These are phyloP conservation scores for Microcos paniculata DNA, from an alignment of 345 rosid species.

Conservation along the genomic window DNA sequence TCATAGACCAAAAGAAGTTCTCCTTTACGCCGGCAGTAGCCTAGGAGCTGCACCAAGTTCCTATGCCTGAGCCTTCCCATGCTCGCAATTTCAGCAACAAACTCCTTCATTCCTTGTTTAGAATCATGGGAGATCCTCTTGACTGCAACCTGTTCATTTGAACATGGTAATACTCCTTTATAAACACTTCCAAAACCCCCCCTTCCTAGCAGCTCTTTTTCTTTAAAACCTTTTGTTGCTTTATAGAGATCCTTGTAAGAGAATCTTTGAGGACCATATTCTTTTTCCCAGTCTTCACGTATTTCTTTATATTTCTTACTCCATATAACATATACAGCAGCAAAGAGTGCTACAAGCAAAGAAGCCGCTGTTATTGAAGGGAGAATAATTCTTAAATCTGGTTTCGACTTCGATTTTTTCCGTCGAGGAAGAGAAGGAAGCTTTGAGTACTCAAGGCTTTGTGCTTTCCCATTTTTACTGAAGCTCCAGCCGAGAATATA, in stretches of 20 bases:
- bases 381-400: not conserved
- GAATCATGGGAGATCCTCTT: constrained; percentile 51
- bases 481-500: constrained; percentile 14
- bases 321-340: not conserved
- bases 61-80: constrained; percentile 50
- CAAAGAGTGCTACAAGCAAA: constrained; percentile 20
- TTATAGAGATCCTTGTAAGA: constrained; percentile 50
- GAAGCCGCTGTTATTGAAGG: not conserved
- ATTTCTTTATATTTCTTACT: constrained; percentile 56
- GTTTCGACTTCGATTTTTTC: not conserved
- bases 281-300: constrained; percentile 68
- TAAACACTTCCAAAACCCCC: constrained; percentile 68
- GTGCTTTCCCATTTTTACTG: not conserved
- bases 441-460: not conserved
- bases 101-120: constrained; percentile 49
- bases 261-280: constrained; percentile 58
- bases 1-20: constrained; percentile 59
- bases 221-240: constrained; percentile 68
- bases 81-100: constrained; percentile 44
- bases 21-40: constrained; percentile 55
- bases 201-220: constrained; percentile 41
- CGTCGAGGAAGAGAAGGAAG: constrained; percentile 5
- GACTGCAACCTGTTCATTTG: constrained; percentile 50
- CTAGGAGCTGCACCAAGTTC: constrained; percentile 54
- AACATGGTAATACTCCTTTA: constrained; percentile 45